A percentile compares a stretch with the other conserved stretches of the same genome.
These are phyloP conservation scores for Amylocarpus encephaloides DNA, from an alignment of 2,329 filamentous ascomycete species.

Conservation along the genomic window DNA sequence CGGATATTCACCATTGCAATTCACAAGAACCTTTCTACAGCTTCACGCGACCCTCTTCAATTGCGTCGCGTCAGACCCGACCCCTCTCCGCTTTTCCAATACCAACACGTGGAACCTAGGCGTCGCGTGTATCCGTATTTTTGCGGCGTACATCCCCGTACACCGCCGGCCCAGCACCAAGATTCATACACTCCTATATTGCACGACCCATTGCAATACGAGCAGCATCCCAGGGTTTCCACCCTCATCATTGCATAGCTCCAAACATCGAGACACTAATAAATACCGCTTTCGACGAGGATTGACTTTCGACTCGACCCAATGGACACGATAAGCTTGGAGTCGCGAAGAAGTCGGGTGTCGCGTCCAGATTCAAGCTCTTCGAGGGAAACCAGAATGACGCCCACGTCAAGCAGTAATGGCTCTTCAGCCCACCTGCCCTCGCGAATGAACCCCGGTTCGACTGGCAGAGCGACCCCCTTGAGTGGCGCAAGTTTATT, in stretches of 20 bases:
- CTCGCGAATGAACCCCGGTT: constrained; percentile 4
- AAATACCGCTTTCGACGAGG: not conserved
- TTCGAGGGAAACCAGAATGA: constrained; percentile 24
- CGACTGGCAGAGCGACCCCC: constrained; percentile 2
- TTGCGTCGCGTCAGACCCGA: not conserved
- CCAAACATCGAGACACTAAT: not conserved
- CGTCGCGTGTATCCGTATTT: not conserved
- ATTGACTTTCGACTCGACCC: not conserved
- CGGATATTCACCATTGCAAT: not conserved
- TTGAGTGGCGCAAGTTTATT: constrained; percentile 25
- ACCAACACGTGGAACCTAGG: not conserved
- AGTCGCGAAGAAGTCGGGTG: constrained; percentile 9
- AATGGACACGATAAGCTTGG: constrained; percentile 19
- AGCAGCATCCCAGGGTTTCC: not conserved
- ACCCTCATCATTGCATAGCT: not conserved
- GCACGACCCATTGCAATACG: not conserved
- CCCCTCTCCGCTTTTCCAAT: not conserved
- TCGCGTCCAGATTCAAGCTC: constrained; percentile 20
- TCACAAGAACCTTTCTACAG: not conserved
- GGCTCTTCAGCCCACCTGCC: constrained; percentile 15
- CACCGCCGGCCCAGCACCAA: not conserved
- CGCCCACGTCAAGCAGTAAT: constrained; percentile 17
- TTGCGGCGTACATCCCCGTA: not conserved
- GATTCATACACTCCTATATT: not conserved
- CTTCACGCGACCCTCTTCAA: not conserved